These are phyloP conservation scores for Xylaria arbuscula DNA, from an alignment of 2,329 filamentous ascomycete genomes.

Conservation along the genomic window DNA sequence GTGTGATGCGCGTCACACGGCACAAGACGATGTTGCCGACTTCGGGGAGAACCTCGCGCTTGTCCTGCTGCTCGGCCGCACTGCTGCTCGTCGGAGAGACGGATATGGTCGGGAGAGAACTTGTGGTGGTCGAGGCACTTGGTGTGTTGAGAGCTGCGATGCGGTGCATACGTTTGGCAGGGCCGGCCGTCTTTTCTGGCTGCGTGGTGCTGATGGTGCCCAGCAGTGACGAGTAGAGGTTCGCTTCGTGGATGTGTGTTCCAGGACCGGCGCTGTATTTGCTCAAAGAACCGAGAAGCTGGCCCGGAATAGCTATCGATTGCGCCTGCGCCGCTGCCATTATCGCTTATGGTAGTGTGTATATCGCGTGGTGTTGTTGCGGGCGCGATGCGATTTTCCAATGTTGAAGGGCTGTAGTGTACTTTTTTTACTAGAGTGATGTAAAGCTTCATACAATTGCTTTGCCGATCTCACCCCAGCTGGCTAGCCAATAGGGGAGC, in stretches of 20 bases:
- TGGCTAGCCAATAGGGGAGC: conserved; percentile 9
- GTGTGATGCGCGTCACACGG: conserved; percentile 85
- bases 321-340: conserved; percentile 42
- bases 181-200: conserved; percentile 51
- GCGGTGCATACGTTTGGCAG: conserved; percentile 69
- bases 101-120: conserved; percentile 65
- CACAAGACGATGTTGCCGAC: conserved; percentile 85
- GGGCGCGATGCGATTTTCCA: not conserved
- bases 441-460: conserved; percentile 27
- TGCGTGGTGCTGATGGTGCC: conserved; percentile 72
- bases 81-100: conserved; percentile 58
- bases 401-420: not conserved
- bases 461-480: conserved; percentile 20
- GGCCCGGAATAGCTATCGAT: conserved; percentile 80
- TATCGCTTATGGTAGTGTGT: conserved; percentile 12
- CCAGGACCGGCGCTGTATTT: conserved; percentile 81
- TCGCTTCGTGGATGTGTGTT: conserved; percentile 81
- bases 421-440: conserved; percentile 36
- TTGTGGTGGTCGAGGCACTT: conserved; percentile 44
- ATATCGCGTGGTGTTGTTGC: not conserved
- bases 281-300: conserved; percentile 75
- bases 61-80: conserved; percentile 49
- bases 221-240: conserved; percentile 84
- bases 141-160: conserved; percentile 51
- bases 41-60: conserved; percentile 81